Conservation (phyloP, 2,329 filamentous ascomycete genomes). For the Plenodomus lindquistii region DNA sequence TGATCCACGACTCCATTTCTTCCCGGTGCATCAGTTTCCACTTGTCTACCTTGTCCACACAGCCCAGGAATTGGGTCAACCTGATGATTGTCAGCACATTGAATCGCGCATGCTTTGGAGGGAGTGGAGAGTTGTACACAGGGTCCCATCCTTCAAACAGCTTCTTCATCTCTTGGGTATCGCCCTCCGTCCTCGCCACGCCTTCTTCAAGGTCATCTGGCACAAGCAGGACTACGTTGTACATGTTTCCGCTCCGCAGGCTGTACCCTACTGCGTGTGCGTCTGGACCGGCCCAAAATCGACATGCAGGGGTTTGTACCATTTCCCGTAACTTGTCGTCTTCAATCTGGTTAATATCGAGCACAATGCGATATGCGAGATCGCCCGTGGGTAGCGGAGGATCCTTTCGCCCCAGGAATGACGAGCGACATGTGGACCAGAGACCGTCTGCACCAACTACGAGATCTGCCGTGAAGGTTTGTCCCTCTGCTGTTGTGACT, state of each 20-base stretch:
- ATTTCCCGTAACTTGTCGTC: constrained; percentile 57
- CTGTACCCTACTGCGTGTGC: constrained; percentile 67
- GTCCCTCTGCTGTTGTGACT: constrained; percentile 48
- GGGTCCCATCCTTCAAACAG: constrained; percentile 69
- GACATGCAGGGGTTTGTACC: constrained; percentile 56
- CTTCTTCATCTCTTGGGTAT: constrained; percentile 63
- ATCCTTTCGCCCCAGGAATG: constrained; percentile 21
- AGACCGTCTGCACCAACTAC: constrained; percentile 68
- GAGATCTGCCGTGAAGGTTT: constrained; percentile 55
- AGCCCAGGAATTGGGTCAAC: constrained; percentile 28
- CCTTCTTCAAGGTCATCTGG: constrained; percentile 64
- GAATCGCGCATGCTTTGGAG: constrained; percentile 43
- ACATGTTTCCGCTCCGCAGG: constrained; percentile 61
- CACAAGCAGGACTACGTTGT: constrained; percentile 68
- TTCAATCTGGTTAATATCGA: constrained; percentile 56
- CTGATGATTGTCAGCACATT: constrained; percentile 6
- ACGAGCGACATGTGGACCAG: constrained; percentile 61
- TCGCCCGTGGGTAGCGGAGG: constrained; percentile 60
- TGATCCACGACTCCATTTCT: constrained; percentile 44
- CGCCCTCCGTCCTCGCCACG: constrained; percentile 57
- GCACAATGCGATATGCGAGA: constrained; percentile 65
- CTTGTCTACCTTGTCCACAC: constrained; percentile 65
- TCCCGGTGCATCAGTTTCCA: constrained; percentile 68
- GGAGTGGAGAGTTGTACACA: constrained; percentile 38
- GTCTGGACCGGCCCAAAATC: constrained; percentile 67